phyloP scores from a whole-genome alignment of 441 rosid species.

The Capsella rubella region DNA sequence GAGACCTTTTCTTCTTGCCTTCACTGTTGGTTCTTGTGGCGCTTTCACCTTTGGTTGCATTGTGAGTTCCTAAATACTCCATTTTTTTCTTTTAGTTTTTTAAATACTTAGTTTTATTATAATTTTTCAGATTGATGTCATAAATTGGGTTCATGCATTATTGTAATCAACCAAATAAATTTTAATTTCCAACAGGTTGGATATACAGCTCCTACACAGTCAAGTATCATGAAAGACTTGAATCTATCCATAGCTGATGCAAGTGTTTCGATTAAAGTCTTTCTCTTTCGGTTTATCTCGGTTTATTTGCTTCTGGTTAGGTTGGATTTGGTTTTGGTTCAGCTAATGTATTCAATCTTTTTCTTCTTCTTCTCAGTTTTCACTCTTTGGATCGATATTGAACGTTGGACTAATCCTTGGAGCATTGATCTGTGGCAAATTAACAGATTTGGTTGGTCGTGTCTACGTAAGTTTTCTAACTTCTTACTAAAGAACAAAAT shows the following conservation, averaged over 20 bases:
- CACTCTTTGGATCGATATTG: slow-evolving; percentile 51
- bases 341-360: not conserved
- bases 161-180: not conserved
- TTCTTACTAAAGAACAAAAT: not conserved
- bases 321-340: not conserved
- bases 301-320: slow-evolving; percentile 15
- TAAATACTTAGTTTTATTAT: not conserved
- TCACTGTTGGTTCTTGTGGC: slow-evolving; percentile 36
- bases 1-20: slow-evolving; percentile 42
- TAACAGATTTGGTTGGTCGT: slow-evolving; percentile 51
- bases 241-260: slow-evolving; percentile 43
- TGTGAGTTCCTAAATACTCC: slow-evolving; percentile 24
- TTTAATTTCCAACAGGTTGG: slow-evolving; percentile 14
- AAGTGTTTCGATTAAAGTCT: slow-evolving; percentile 17
- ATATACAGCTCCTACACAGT: slow-evolving; percentile 44
- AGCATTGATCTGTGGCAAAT: slow-evolving; percentile 44
- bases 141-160: not conserved
- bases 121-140: not conserved
- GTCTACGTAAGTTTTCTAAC: slow-evolving; percentile 39
- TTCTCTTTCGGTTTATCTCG: not conserved
- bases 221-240: slow-evolving; percentile 44
- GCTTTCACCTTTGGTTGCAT: slow-evolving; percentile 44
- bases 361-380: slow-evolving; percentile 33
- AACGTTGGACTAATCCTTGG: slow-evolving; percentile 51
- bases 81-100: not conserved